Percentiles rank a stretch among this genome's conserved stretches.
These are phyloP conservation scores for Xenosphaeropsis pyriputrescens DNA, from an alignment of 2,329 filamentous ascomycete genomes.

Conservation along the genomic window DNA sequence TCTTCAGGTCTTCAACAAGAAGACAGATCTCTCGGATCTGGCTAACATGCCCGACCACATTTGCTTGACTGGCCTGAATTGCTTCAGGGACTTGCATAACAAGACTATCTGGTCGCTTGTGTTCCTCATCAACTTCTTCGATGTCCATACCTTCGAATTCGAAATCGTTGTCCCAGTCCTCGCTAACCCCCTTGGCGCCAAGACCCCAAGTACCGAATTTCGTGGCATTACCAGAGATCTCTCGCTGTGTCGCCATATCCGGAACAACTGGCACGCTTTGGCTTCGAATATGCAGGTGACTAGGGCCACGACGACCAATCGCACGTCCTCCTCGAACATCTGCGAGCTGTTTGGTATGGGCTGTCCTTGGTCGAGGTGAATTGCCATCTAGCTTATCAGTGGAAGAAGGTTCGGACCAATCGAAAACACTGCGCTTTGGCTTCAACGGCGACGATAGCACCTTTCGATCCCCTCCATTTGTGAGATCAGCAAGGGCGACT, in stretches of 20 bases:
- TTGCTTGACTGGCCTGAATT: conserved; percentile 70
- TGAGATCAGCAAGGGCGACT: conserved; percentile 36
- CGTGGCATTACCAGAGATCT: conserved; percentile 34
- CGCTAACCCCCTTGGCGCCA: conserved; percentile 64
- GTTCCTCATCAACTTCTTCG: conserved; percentile 22
- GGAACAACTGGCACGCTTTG: conserved; percentile 66
- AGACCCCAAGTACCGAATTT: conserved; percentile 77
- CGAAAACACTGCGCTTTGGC: conserved; percentile 57
- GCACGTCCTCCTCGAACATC: conserved; percentile 57
- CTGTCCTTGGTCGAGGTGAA: conserved; percentile 55
- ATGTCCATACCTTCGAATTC: conserved; percentile 38
- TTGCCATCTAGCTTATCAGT: conserved; percentile 45
- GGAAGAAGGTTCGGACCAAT: conserved; percentile 56
- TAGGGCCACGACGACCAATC: conserved; percentile 51
- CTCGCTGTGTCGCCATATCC: conserved; percentile 38
- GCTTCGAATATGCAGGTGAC: conserved; percentile 54
- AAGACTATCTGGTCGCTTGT: conserved; percentile 20
- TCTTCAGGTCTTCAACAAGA: conserved; percentile 71
- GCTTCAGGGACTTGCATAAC: conserved; percentile 62
- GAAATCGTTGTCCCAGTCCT: conserved; percentile 86
- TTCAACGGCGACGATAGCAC: conserved; percentile 27
- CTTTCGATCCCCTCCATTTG: conserved; percentile 26
- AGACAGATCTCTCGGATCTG: conserved; percentile 70
- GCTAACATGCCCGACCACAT: conserved; percentile 71
- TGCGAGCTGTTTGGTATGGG: conserved; percentile 60